Percentiles rank a stretch among this genome's conserved stretches.
These are phyloP conservation scores for Irpex sp. DNA, from an alignment of 1,284 basidiomycete genomes.

Conservation along the genomic window DNA sequence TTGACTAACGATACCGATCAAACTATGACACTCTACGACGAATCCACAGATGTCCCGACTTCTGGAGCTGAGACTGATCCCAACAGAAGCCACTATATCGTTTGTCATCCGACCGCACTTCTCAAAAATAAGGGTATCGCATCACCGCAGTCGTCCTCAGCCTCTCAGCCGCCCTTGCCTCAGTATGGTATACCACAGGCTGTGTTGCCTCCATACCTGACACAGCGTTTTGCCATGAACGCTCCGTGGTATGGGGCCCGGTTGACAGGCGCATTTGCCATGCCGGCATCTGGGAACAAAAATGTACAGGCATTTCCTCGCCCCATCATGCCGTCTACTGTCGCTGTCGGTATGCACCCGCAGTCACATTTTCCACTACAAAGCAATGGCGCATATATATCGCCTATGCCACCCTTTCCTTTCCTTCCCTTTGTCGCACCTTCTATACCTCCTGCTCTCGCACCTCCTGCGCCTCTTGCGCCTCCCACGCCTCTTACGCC, in stretches of 20 bases:
- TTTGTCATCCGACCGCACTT: background rate
- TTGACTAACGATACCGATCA: background rate
- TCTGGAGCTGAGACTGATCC: background rate
- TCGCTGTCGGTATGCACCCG: background rate
- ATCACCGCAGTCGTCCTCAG: background rate
- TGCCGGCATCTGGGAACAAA: background rate
- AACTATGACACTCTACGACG: constrained; percentile 9
- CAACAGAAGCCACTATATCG: background rate
- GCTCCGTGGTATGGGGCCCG: background rate
- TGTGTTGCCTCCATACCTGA: background rate
- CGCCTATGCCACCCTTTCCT: too few species aligned
- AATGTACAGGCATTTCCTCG: background rate
- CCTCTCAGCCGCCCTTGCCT: too few species aligned
- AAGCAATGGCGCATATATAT: too few species aligned
- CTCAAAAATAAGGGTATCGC: background rate
- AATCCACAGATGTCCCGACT: background rate
- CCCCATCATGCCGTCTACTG: background rate
- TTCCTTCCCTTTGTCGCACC: too few species aligned
- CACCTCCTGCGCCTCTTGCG: too few species aligned
- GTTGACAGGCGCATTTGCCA: background rate
- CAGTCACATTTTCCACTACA: too few species aligned
- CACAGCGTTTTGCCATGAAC: background rate
- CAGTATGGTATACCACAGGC: too few species aligned
- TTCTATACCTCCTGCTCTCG: too few species aligned
- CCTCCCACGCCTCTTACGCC: too few species aligned